A percentile compares a stretch with the other conserved stretches of the same genome.
phyloP scores from a whole-genome alignment of 2,329 filamentous ascomycete species.

The Aspergillus hortae region DNA sequence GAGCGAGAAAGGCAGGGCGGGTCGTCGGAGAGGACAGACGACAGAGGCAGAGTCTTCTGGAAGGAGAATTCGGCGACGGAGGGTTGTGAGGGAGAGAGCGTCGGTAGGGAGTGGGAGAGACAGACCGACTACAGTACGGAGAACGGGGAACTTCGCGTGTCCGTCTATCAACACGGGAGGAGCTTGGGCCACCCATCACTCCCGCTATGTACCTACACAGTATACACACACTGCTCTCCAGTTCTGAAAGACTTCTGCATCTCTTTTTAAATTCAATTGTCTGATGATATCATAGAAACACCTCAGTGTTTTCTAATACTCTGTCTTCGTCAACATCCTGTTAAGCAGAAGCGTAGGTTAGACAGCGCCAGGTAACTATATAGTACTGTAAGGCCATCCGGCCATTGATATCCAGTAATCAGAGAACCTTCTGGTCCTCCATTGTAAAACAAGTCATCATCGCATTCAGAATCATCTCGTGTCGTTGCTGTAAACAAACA shows the following conservation, averaged over 20 bases:
- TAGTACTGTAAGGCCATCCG: too few relatives aligned
- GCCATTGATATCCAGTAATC: too few relatives aligned
- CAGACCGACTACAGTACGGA: not conserved
- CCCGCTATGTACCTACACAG: too few relatives aligned
- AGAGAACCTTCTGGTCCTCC: too few relatives aligned
- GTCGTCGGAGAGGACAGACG: conserved; percentile 7
- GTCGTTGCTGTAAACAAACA: not conserved
- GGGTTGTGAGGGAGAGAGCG: not conserved
- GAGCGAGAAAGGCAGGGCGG: conserved; percentile 4
- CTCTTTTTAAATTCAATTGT: not conserved
- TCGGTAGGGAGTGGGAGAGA: not conserved
- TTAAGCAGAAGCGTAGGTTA: too few relatives aligned
- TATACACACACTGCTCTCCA: too few relatives aligned
- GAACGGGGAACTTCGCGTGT: conserved; percentile 11
- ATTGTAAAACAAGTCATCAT: not conserved
- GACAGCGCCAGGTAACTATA: too few relatives aligned
- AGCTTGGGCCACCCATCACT: conserved; percentile 3
- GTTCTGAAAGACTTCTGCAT: not conserved
- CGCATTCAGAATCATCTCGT: not conserved
- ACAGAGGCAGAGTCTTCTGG: not conserved
- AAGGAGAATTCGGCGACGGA: not conserved
- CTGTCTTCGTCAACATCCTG: too few relatives aligned
- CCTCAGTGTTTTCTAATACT: too few relatives aligned
- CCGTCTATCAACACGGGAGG: conserved; percentile 2
- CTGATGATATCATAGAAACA: too few relatives aligned